A percentile compares a stretch with the other conserved stretches of the same genome.
phyloP scores from a whole-genome alignment of 192 early-diverging fungal species.

The Coemansia furcata region DNA sequence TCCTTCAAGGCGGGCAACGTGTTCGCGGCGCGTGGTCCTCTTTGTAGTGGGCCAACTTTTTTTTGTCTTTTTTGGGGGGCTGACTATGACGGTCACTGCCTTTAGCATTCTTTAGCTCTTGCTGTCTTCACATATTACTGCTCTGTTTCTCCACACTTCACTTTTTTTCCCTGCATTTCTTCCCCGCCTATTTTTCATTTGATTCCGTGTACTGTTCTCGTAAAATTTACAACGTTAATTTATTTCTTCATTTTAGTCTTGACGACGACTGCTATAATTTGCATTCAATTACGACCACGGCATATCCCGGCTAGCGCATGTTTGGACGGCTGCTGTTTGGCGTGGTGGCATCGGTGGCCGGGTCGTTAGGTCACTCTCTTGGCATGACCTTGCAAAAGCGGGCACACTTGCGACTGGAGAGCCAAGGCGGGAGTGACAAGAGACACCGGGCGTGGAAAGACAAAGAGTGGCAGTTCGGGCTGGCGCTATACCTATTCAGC shows the following conservation, averaged over 20 bases:
- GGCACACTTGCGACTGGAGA: conserved; percentile 56
- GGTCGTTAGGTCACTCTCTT: conserved; percentile 70
- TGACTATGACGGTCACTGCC: not conserved
- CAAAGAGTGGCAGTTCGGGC: conserved; percentile 66
- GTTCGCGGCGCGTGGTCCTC: not conserved
- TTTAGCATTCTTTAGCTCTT: not conserved
- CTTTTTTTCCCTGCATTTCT: not conserved
- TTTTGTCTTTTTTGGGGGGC: not conserved
- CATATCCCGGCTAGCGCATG: conserved; percentile 16
- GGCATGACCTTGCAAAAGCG: conserved; percentile 75
- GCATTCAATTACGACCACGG: not conserved
- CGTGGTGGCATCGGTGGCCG: conserved; percentile 61
- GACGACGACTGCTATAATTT: not conserved
- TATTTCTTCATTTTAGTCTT: not conserved
- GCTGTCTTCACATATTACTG: not conserved
- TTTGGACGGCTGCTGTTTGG: conserved; percentile 48
- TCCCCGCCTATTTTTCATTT: not conserved
- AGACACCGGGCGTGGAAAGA: conserved; percentile 31
- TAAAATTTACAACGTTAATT: not conserved
- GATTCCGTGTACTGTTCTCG: not conserved
- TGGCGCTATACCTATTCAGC: conserved; percentile 65
- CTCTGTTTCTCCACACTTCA: not conserved
- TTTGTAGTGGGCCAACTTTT: not conserved
- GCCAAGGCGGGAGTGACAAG: conserved; percentile 1
- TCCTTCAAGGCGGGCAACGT: not conserved